phyloP scores from a whole-genome alignment of 2,329 filamentous ascomycete species.

The Sarocladium strictum region DNA sequence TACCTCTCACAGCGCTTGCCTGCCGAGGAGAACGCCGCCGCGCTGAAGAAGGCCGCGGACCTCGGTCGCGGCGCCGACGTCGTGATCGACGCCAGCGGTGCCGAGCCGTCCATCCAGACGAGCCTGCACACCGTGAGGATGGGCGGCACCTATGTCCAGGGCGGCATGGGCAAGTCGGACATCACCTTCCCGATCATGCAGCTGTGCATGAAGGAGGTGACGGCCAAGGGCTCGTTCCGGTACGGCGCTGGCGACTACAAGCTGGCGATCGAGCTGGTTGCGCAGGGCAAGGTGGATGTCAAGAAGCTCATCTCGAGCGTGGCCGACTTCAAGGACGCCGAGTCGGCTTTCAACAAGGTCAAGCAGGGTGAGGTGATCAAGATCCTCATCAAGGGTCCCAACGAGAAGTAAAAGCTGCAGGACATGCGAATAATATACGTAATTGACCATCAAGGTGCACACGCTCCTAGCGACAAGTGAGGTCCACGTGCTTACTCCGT shows the following conservation, averaged over 20 bases:
- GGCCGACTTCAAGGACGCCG: slow-evolving; percentile 75
- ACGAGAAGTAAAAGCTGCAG: slow-evolving; percentile 39
- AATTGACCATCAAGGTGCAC: neutral
- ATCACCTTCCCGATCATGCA: slow-evolving; percentile 91
- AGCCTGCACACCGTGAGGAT: slow-evolving; percentile 63
- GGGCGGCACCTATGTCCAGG: slow-evolving; percentile 77
- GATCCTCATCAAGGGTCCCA: slow-evolving; percentile 60
- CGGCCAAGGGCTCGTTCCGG: slow-evolving; percentile 79
- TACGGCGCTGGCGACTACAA: slow-evolving; percentile 86
- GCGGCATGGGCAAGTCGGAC: slow-evolving; percentile 82
- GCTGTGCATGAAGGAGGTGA: slow-evolving; percentile 84
- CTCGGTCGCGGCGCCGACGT: slow-evolving; percentile 63
- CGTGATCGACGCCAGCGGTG: slow-evolving; percentile 75
- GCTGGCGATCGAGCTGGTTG: slow-evolving; percentile 72
- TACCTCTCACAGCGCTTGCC: slow-evolving; percentile 57
- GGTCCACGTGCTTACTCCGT: too few species aligned
- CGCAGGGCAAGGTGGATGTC: slow-evolving; percentile 66
- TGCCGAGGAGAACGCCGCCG: slow-evolving; percentile 68
- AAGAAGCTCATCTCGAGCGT: slow-evolving; percentile 75
- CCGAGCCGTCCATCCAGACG: slow-evolving; percentile 71
- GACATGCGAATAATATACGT: neutral
- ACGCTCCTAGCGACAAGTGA: neutral
- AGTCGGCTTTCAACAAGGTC: slow-evolving; percentile 81
- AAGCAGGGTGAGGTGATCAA: slow-evolving; percentile 76
- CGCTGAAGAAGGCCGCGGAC: slow-evolving; percentile 56